Evolutionary conservation across 129 eudicot species (phyloP), one percentile per base, ranked within the genome.

Genomic region (Flaveria ramosissima): DNA sequence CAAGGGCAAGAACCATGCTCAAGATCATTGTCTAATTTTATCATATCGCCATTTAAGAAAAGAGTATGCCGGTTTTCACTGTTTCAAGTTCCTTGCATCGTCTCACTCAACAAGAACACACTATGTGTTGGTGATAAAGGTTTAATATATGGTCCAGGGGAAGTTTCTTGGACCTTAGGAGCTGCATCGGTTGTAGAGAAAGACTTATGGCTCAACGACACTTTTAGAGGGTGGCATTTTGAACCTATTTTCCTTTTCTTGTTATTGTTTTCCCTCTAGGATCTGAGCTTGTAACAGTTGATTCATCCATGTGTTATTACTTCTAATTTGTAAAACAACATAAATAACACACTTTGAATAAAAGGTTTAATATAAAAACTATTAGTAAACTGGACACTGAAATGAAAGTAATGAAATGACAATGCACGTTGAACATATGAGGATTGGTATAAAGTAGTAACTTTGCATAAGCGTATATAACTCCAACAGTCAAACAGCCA

Each of bases 121-220:
- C 86, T 92, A 3, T 88, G 90, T 62, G 81, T 92, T 65, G 70
- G 87, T 16, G 80, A 81, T 66, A 75, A 43, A 66, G 90, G 84
- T 26, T 81, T 89, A 16, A 52, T 81, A 15, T 92, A 87, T 79
- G 97, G 96, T 39, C 96, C 97, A 4, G 88, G 90, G 30, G 91
- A 92, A 52, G 81, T 88, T 73, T 83, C 96, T 48, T 92, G 96
- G 96, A 88, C 93, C 0, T 78, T n/a, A n/a, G n/a, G n/a, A n/a
- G n/a, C n/a, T n/a, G n/a, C n/a, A n/a, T n/a, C n/a, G n/a, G n/a
- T n/a, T n/a, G n/a, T n/a, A n/a, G n/a, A n/a, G n/a, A n/a, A n/a
- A n/a, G n/a, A n/a, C n/a, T n/a, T 89, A 85, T 45, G 50, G 50
- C 13, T 45, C 50, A 10, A 11, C 9, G 14, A 45, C 50, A 45